Evolutionary conservation across 1,139 yeast species (phyloP).

Genomic region (Groenewaldozyma auringiensis): DNA sequence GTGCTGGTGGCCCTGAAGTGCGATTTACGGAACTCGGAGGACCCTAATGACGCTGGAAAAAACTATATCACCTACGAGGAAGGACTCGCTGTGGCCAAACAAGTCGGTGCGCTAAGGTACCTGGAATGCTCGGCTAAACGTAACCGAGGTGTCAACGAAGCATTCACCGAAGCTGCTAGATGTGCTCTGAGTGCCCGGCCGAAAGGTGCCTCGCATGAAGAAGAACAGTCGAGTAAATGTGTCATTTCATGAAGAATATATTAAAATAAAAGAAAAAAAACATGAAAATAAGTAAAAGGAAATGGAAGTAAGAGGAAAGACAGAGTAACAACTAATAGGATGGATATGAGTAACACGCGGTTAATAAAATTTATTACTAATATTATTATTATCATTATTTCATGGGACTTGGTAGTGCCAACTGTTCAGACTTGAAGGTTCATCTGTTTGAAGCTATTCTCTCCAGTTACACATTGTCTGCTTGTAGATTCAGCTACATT

Average conservation of each 20-base stretch:
- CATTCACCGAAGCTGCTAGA: slow-evolving; percentile 94
- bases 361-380: too few species aligned
- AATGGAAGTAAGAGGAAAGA: neutral
- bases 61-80: slow-evolving; percentile 63
- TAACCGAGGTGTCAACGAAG: slow-evolving; percentile 93
- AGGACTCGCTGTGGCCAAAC: slow-evolving; percentile 73
- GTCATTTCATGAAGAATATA: slow-evolving; percentile 7
- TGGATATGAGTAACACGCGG: too few species aligned
- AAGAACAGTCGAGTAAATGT: slow-evolving; percentile 12
- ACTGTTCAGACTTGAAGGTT: too few species aligned
- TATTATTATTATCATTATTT: too few species aligned
- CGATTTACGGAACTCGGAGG: slow-evolving; percentile 59
- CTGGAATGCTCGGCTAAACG: slow-evolving; percentile 92
- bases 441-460: too few species aligned
- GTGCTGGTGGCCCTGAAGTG: slow-evolving; percentile 92
- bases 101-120: slow-evolving; percentile 67
- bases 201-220: slow-evolving; percentile 50
- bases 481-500: too few species aligned
- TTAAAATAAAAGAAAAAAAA: neutral
- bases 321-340: too few species aligned
- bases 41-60: slow-evolving; percentile 28
- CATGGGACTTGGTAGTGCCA: too few species aligned
- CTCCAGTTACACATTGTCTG: too few species aligned
- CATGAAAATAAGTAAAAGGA: neutral
- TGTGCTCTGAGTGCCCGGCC: slow-evolving; percentile 90